Conservation (phyloP, 202 grass and related monocot species). For the Saccharum hybrid region DNA sequence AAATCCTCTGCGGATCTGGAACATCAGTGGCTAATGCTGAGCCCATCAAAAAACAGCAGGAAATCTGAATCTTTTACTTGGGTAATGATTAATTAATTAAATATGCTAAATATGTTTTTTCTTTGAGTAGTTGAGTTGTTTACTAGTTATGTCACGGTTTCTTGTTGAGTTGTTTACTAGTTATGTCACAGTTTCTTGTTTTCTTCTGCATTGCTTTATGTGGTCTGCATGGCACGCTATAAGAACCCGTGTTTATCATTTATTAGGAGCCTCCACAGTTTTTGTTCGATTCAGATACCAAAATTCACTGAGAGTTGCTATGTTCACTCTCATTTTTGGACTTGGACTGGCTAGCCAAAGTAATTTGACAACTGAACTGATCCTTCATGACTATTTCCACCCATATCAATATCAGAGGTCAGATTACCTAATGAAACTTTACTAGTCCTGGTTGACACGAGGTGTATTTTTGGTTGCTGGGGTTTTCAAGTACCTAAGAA, state of each 20-base stretch:
- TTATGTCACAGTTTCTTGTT: constrained; percentile 10
- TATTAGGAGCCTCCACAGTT: neutral
- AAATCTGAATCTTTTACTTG: neutral
- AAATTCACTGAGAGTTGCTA: neutral
- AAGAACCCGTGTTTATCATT: neutral
- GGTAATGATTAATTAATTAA: neutral
- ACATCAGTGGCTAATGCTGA: too few species aligned
- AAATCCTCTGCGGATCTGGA: too few species aligned
- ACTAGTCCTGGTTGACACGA: neutral
- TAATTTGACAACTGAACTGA: constrained; percentile 15
- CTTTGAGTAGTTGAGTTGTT: constrained; percentile 35
- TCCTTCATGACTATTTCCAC: neutral
- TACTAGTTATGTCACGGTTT: neutral
- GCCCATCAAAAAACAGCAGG: too few species aligned
- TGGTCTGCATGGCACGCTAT: neutral
- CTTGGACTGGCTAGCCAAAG: constrained; percentile 28
- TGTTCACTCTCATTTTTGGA: neutral
- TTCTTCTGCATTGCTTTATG: constrained; percentile 10
- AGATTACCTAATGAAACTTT: too few species aligned
- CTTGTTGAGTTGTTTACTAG: constrained; percentile 37
- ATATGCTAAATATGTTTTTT: neutral
- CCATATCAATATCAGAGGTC: neutral
- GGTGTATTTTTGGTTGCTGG: neutral
- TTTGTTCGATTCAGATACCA: neutral
- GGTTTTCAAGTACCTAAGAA: neutral